Evolutionary conservation across 2,329 filamentous ascomycete species (phyloP).

Genomic region (Pestalotiopsis sp.): DNA sequence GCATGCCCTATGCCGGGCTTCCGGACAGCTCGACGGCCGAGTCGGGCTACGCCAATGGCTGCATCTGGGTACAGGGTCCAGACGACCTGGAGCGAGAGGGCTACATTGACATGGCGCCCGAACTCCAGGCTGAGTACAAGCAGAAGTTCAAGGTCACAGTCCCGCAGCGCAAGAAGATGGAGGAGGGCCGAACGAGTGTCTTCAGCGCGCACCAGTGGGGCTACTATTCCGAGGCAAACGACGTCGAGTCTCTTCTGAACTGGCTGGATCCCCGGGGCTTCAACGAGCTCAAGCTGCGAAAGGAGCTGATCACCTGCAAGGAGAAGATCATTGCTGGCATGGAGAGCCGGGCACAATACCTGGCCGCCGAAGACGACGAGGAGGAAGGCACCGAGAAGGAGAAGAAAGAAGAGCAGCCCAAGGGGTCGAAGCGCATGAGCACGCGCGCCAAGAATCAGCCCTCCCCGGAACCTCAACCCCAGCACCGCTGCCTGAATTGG

Average conservation of each 20-base stretch:
- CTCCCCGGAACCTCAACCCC: conserved; percentile 44
- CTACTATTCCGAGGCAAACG: conserved; percentile 80
- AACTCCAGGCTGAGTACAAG: conserved; percentile 75
- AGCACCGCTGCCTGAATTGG: conserved; percentile 56
- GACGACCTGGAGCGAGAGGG: conserved; percentile 85
- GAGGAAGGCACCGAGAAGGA: conserved; percentile 40
- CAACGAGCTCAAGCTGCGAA: conserved; percentile 84
- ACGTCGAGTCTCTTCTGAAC: conserved; percentile 76
- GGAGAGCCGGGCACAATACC: conserved; percentile 76
- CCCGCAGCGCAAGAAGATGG: conserved; percentile 78
- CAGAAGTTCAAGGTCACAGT: conserved; percentile 80
- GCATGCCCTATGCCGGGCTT: conserved; percentile 91
- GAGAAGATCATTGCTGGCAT: conserved; percentile 79
- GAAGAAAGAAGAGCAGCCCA: conserved; percentile 30
- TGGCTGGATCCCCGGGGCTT: conserved; percentile 89
- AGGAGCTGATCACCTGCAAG: conserved; percentile 78
- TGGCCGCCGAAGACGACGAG: conserved; percentile 51
- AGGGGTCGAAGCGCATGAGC: conserved; percentile 43
- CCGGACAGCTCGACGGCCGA: conserved; percentile 85
- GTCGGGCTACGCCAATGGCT: conserved; percentile 89
- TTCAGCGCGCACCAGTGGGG: conserved; percentile 83
- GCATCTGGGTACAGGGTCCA: conserved; percentile 95
- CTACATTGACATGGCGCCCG: conserved; percentile 77
- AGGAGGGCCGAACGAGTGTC: conserved; percentile 83
- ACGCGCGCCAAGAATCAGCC: conserved; percentile 49